Evolutionary conservation across 1,139 yeast species (phyloP).

Genomic region (Yamadazyma dendronema): DNA sequence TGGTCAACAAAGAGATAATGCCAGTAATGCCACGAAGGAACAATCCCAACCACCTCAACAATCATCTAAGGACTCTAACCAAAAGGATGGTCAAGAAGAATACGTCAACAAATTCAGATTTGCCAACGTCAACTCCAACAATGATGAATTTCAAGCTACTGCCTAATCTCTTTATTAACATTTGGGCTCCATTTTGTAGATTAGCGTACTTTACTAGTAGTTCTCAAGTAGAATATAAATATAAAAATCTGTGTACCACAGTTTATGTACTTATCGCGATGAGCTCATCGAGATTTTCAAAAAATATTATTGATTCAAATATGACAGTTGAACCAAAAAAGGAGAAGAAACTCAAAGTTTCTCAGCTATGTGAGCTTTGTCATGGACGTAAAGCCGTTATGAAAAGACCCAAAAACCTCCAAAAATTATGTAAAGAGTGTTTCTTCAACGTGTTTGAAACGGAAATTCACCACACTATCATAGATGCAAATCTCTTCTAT

Average conservation of each 20-base stretch:
- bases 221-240: background rate
- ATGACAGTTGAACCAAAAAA: slow-evolving; percentile 12
- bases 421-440: slow-evolving; percentile 89
- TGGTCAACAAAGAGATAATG: slow-evolving; percentile 27
- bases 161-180: slow-evolving; percentile 10
- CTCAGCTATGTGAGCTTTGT: slow-evolving; percentile 78
- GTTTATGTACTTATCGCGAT: slow-evolving; percentile 2
- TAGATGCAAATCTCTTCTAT: slow-evolving; percentile 63
- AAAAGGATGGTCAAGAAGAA: slow-evolving; percentile 23
- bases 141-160: slow-evolving; percentile 45
- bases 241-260: background rate
- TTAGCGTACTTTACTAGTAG: slow-evolving; percentile 7
- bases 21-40: slow-evolving; percentile 21
- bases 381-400: slow-evolving; percentile 80
- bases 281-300: too few species aligned
- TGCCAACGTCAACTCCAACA: slow-evolving; percentile 46
- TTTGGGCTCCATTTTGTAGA: slow-evolving; percentile 4
- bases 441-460: slow-evolving; percentile 90
- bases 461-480: slow-evolving; percentile 90
- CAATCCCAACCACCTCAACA: slow-evolving; percentile 30
- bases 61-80: slow-evolving; percentile 18
- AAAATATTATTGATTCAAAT: background rate
- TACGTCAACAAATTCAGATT: slow-evolving; percentile 44
- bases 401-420: slow-evolving; percentile 88
- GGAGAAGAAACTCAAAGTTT: slow-evolving; percentile 36